Conservation (phyloP, 441 rosid species). For the Gossypium gossypioides region DNA sequence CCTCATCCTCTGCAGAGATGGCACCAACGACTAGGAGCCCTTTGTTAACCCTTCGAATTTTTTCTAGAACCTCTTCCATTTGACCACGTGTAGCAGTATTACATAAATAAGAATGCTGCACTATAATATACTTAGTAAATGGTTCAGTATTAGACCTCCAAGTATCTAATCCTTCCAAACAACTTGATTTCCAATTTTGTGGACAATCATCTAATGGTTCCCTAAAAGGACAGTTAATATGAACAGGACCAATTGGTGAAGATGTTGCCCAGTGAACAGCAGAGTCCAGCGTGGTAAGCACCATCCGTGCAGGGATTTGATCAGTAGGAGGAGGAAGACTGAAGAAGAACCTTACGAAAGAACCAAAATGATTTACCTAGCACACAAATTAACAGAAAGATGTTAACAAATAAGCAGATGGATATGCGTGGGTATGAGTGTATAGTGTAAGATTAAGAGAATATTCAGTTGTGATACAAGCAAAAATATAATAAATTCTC, state of each 20-base stretch:
- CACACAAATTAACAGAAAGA: constrained; percentile 16
- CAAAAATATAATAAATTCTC: constrained; percentile 5
- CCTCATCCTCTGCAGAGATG: constrained; percentile 71
- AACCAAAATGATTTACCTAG: constrained; percentile 89
- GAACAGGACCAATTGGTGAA: constrained; percentile 81
- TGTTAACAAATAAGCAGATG: not conserved
- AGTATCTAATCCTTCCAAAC: constrained; percentile 69
- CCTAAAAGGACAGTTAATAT: constrained; percentile 87
- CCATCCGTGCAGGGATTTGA: constrained; percentile 69
- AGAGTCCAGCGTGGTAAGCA: constrained; percentile 82
- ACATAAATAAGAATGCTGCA: constrained; percentile 34
- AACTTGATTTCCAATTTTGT: constrained; percentile 50
- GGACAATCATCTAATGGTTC: constrained; percentile 73
- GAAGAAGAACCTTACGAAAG: constrained; percentile 87
- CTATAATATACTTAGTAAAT: constrained; percentile 63
- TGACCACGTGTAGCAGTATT: constrained; percentile 21
- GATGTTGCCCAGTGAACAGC: constrained; percentile 75
- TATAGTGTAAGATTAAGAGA: not conserved
- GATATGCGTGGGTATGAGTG: not conserved
- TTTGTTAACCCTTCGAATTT: constrained; percentile 41
- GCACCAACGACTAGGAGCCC: constrained; percentile 77
- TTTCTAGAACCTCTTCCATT: constrained; percentile 47
- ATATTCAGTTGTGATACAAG: not conserved
- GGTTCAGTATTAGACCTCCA: constrained; percentile 74
- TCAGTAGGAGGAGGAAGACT: constrained; percentile 80